Conservation (phyloP, 305 asterid species). For the Fraxinus paxiana region DNA sequence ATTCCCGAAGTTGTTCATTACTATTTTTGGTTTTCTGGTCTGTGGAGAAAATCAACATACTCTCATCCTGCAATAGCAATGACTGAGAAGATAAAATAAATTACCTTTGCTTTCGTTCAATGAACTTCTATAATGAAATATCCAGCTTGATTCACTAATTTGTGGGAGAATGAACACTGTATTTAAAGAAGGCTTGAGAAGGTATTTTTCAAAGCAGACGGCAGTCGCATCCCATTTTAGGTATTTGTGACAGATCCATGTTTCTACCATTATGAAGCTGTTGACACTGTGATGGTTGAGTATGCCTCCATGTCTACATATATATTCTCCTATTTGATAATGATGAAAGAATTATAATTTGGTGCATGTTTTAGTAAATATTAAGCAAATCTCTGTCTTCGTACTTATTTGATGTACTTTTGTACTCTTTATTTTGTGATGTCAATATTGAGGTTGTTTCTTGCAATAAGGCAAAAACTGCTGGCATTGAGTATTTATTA, state of each 20-base stretch:
- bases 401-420: background rate
- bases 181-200: background rate
- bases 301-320: background rate
- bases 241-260: background rate
- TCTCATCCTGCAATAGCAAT: background rate
- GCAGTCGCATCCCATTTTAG: background rate
- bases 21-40: background rate
- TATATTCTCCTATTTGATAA: background rate
- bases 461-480: conserved; percentile 2
- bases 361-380: conserved; percentile 1
- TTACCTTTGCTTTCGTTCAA: background rate
- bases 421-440: background rate
- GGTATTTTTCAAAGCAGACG: background rate
- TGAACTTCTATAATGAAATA: background rate
- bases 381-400: background rate
- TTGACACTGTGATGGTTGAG: background rate
- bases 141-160: background rate
- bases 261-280: background rate
- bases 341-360: background rate
- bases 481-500: conserved; percentile 9
- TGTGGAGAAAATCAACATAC: background rate
- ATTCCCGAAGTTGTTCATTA: background rate
- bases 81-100: background rate
- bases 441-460: conserved; percentile 10
- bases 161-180: background rate